Evolutionary conservation across 2,329 filamentous ascomycete genomes (phyloP), one percentile per base, ranked within the genome.

Genomic region (Alternaria rosae): DNA sequence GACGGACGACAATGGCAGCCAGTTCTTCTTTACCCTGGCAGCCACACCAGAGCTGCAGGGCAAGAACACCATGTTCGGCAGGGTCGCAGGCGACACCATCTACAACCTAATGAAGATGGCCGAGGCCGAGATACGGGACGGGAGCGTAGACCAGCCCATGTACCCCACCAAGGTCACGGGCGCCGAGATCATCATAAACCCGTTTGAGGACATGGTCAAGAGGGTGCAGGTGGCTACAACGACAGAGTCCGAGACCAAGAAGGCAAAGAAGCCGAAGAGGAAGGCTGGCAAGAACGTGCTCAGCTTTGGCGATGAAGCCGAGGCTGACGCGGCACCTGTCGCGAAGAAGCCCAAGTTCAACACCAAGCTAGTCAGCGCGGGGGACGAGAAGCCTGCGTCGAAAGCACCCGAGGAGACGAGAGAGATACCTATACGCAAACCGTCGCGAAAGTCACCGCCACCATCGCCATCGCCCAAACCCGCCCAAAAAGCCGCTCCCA

Each of bases 101-200:
- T 99, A 96, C 82, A 98, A 97, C 78, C 79, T 99, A 74, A 89
- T 94, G 75, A 96, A 94, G 80, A 97, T 98, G 85, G 93, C 91
- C 20, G 94, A 98, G 76, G 88, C 88, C 0, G 95, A 98, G 75
- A 83, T 96, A 17, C 87, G 90, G 21, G 82, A 81, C n/a, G 90
- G 92, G 57, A 90, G 89, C 15, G 89, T 87, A 7, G 94, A 98
- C 66, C 86, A 93, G 64, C 94, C 94, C 2, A 80, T 96, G 51
- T 99, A 97, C 78, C 91, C 94, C 0, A 88, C 93, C 35, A 93
- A 89, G 78, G 89, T 99, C 61, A 89, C 88, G 5, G 83, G 85
- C 20, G 83, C 91, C 26, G 92, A 95, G 78, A 88, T 96, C 20
- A 78, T 95, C 66, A 87, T 93, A 50, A 95, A 95, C 73, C 92